Percentiles rank a stretch among this genome's conserved stretches.
Conservation (phyloP, 805 yeast genomes). For the Wickerhamomyces tratensis region DNA sequence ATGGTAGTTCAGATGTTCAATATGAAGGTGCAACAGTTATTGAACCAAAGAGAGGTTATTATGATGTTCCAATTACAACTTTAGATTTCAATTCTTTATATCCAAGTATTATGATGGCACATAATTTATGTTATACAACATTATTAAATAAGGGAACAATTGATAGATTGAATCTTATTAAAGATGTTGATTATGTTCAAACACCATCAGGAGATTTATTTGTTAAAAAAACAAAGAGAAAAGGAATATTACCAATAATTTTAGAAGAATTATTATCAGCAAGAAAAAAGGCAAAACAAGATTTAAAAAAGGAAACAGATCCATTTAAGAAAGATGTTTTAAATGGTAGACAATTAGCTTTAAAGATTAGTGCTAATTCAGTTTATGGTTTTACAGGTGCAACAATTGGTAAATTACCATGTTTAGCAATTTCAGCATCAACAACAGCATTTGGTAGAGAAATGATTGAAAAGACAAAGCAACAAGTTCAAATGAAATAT, state of each 20-base stretch:
- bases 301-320: conserved; percentile 85
- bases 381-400: conserved; percentile 99
- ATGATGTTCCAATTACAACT: conserved; percentile 95
- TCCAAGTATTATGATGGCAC: conserved; percentile 99
- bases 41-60: conserved; percentile 93
- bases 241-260: conserved; percentile 89
- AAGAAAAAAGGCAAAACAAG: conserved; percentile 87
- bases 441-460: conserved; percentile 93
- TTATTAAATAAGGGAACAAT: conserved; percentile 62
- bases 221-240: conserved; percentile 56
- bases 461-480: conserved; percentile 91
- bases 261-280: conserved; percentile 82
- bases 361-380: conserved; percentile 94
- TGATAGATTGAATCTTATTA: conserved; percentile 48
- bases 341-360: conserved; percentile 94
- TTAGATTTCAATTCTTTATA: conserved; percentile 95
- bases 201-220: conserved; percentile 93
- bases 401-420: conserved; percentile 93
- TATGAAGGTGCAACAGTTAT: conserved; percentile 99
- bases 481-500: conserved; percentile 74
- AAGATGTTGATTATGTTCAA: conserved; percentile 68
- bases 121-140: conserved; percentile 92
- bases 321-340: conserved; percentile 90
- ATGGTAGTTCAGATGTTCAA: conserved; percentile 75
- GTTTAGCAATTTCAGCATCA: conserved; percentile 91